Base-by-base conservation (phyloP, 495 filamentous ascomycete species). In the Tuber magnatum region DNA sequence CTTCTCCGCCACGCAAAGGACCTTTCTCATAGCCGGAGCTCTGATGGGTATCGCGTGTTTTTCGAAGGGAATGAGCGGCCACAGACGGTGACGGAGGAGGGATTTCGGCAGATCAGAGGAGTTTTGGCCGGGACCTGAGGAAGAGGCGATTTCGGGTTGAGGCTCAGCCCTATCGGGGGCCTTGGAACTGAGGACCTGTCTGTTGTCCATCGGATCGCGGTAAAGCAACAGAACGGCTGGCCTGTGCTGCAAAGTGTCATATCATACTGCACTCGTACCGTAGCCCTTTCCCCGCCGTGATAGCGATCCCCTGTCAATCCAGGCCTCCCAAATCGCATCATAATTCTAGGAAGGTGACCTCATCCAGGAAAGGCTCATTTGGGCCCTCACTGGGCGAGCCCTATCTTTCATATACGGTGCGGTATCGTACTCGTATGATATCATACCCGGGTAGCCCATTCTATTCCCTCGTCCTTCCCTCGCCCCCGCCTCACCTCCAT, bases 1-100 rank as follows among this genome's bases (percentile, higher is more conserved):
- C 85, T 99, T 99, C 82, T 99, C 95, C 74, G 95, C 95, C 78
- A 99, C 94, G 82, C 96, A 98, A 40, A 99, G 87, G 78, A 88
- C 87, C 83, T 87, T 81, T 43, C 70, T 44, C 56, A 65, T 35
- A 65, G 28, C 16, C 28, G 7, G 56, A 65, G 56, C 14, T 65
- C 56, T 65, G 14, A 28, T 35, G 28, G 56, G 56, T 35, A 65
- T 65, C 28, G 56, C 16, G 28, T 35, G 32, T 35, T 65, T 35
- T 65, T 4, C 56, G 32, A 4, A 35, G 56, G 28, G 28, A 28
- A 35, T 65, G 56, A 35, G 28, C 56, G 28, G 14, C 12, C 56
- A 32, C 28, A 10, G 56, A 28, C 3, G 28, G 14, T 16, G 51
- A 56, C 7, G 48, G 48, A 28, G 51, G 24, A 56, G 51, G 51